Evolutionary conservation across 2,329 filamentous ascomycete species (phyloP).

Genomic region (Fusarium sp.): DNA sequence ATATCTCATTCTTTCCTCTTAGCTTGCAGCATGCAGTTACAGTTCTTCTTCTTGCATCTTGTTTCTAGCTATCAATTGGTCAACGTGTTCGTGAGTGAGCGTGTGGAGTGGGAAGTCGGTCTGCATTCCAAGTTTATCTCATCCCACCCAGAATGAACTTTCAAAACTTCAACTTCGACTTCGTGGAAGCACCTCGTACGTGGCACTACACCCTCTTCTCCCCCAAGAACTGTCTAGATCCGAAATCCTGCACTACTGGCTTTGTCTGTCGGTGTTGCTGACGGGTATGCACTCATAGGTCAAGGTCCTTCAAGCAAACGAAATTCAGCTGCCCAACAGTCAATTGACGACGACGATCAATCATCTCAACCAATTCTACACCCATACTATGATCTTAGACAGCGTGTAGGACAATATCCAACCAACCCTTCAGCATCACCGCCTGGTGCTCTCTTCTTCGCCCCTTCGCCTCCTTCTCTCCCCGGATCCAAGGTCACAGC

Average conservation of each 20-base stretch:
- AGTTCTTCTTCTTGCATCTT: conserved; percentile 50
- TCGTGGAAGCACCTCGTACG: conserved; percentile 58
- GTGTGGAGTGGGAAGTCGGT: conserved; percentile 54
- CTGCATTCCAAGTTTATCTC: conserved; percentile 41
- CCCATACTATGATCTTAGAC: conserved; percentile 48
- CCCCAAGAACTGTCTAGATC: background rate
- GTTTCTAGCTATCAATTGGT: conserved; percentile 55
- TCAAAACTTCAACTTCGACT: conserved; percentile 55
- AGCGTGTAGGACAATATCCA: conserved; percentile 40
- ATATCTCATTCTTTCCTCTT: conserved; percentile 51
- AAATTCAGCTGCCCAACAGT: conserved; percentile 36
- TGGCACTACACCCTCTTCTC: conserved; percentile 38
- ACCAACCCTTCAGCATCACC: conserved; percentile 52
- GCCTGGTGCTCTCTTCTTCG: conserved; percentile 53
- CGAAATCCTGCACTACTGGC: conserved; percentile 24
- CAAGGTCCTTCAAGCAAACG: conserved; percentile 47
- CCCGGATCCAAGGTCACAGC: conserved; percentile 45
- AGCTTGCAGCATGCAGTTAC: conserved; percentile 51
- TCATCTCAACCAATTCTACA: conserved; percentile 46
- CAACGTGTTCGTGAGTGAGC: conserved; percentile 46
- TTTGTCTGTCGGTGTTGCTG: conserved; percentile 39
- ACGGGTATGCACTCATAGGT: conserved; percentile 40
- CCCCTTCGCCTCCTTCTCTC: conserved; percentile 59
- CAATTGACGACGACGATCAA: conserved; percentile 46
- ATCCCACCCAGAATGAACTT: conserved; percentile 56